phyloP scores from a whole-genome alignment of 768 basidiomycete species.

The Pisolithus tinctorius region DNA sequence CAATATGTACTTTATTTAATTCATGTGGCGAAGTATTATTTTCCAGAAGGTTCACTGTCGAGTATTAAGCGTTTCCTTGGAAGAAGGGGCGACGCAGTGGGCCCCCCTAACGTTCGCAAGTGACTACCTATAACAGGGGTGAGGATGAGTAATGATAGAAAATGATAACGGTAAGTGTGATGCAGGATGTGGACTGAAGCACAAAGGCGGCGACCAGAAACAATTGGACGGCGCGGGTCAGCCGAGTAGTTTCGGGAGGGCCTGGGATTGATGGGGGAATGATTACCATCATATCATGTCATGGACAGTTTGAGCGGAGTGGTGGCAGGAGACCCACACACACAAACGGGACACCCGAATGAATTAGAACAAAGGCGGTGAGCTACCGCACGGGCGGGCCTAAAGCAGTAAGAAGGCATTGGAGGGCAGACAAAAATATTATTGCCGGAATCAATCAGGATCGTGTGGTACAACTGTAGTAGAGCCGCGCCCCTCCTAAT shows the following conservation, averaged over 20 bases:
- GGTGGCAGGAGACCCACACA: not conserved
- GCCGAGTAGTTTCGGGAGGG: too few relatives aligned
- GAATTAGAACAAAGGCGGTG: not conserved
- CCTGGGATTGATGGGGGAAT: not conserved
- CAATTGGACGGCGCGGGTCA: too few relatives aligned
- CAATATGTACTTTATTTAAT: not conserved
- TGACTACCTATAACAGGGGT: too few relatives aligned
- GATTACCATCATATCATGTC: not conserved
- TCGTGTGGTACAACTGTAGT: too few relatives aligned
- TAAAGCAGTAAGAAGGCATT: not conserved
- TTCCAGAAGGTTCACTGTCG: not conserved
- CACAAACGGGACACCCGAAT: not conserved
- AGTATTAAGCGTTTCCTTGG: not conserved
- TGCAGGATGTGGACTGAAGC: too few relatives aligned
- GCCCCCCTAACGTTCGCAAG: too few relatives aligned
- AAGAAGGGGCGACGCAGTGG: too few relatives aligned
- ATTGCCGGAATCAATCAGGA: not conserved
- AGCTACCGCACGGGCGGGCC: not conserved
- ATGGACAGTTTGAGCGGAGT: not conserved
- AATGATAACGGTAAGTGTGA: too few relatives aligned
- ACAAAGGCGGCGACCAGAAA: too few relatives aligned
- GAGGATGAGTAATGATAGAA: too few relatives aligned
- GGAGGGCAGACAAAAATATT: not conserved
- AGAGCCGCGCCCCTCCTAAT: too few relatives aligned
- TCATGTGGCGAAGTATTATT: not conserved